A percentile compares a stretch with the other conserved stretches of the same genome.
These are phyloP conservation scores for Podospora conica DNA, from an alignment of 495 filamentous ascomycete genomes.

Conservation along the genomic window DNA sequence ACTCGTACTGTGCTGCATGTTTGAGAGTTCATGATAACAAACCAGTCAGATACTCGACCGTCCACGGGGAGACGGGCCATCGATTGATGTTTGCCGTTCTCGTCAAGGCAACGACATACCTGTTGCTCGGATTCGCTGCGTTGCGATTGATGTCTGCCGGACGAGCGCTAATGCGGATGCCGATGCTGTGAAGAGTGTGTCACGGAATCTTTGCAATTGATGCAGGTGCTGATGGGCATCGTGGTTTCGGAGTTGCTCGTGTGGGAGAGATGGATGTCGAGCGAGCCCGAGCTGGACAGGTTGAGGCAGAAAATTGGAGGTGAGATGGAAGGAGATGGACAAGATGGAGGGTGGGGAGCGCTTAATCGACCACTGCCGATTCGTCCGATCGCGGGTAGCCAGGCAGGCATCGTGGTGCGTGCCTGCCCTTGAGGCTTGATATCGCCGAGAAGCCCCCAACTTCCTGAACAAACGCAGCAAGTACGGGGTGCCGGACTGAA, in stretches of 20 bases:
- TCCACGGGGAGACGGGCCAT: background rate
- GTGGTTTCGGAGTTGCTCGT: background rate
- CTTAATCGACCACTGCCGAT: slow-evolving; percentile 7
- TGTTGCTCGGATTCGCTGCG: slow-evolving; percentile 6
- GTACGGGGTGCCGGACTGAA: background rate
- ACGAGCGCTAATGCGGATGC: slow-evolving; percentile 4
- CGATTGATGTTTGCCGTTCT: background rate
- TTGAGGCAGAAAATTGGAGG: background rate
- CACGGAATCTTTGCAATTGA: background rate
- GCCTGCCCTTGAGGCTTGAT: background rate
- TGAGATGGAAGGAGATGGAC: background rate
- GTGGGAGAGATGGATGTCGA: background rate
- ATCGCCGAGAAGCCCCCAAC: background rate
- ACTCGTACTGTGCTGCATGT: background rate
- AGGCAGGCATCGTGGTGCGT: background rate
- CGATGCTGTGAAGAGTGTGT: background rate
- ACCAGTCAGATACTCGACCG: too few species aligned
- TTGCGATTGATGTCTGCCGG: background rate
- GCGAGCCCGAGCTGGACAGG: background rate
- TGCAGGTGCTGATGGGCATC: background rate
- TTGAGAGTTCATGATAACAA: background rate
- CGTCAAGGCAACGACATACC: background rate
- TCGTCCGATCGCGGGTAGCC: background rate
- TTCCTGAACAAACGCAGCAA: too few species aligned
- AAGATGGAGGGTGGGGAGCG: background rate